Evolutionary conservation across 306 rosid species (phyloP), one percentile per base, ranked within the genome.

Genomic region (Vicia faba): DNA sequence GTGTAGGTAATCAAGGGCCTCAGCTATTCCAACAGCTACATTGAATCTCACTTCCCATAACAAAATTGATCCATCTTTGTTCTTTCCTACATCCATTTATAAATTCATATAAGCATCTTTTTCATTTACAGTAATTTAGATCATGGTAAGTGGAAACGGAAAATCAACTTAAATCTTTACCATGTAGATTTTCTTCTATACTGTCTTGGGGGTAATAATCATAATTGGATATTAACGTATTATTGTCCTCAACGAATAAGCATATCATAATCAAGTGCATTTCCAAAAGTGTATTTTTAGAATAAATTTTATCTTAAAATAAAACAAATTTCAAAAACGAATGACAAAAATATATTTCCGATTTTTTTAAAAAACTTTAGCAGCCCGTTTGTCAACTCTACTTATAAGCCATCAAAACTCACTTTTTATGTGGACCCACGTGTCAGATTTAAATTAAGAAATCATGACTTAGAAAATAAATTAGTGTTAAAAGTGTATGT

Each of bases 121-220:
- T 79, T 19, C 59, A 50, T 76, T 45, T 71, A 77, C 11, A 69
- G 35, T 39, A 68, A 46, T 10, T 46, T 50, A 46, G 26, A 50
- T 15, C 12, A 62, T 33, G 33, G 14, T 25, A 61, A 38, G 36
- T 35, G 39, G 45, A 28, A 53, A 41, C 41, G 10, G 60, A 40
- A 76, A 72, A 44, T 20, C 7, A 19, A 56, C 8, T 25, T 28
- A 66, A 70, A 36, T n/a, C 61, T 28, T 74, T 88, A 88, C 99
- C 89, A 29, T 82, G 87, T 73, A 93, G 80, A 56, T 84, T 86
- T 79, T 79, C 85, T 82, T 85, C 92, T 61, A 88, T 81, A 85
- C 88, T 90, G 75, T 96, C 99, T 61, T 65, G 80, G 43, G 97
- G 76, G 63, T 85, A 76, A 79, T 80, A 88, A 49, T 90, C 97